phyloP scores from a whole-genome alignment of 83 land plant genomes.

The Picea abies region DNA sequence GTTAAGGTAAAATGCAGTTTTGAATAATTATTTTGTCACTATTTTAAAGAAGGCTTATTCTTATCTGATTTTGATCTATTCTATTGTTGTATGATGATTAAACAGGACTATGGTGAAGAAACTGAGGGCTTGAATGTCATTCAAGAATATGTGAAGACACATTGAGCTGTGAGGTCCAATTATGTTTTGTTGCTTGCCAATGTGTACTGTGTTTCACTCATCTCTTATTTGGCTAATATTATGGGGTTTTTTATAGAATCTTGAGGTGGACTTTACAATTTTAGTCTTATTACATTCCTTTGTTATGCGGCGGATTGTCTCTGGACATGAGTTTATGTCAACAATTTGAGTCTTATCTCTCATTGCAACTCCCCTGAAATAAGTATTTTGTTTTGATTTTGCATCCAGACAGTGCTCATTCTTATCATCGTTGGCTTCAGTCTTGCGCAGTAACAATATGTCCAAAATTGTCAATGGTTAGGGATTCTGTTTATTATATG shows the following conservation, averaged over 20 bases:
- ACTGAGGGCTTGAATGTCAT: constrained; percentile 71
- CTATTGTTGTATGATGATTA: not conserved
- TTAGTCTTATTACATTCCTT: not conserved
- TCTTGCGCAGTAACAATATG: too few relatives aligned
- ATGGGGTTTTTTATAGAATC: not conserved
- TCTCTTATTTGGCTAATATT: not conserved
- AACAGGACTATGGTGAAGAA: constrained; percentile 86
- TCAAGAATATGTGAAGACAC: constrained; percentile 73
- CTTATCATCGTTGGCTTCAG: too few relatives aligned
- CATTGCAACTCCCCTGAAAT: too few relatives aligned
- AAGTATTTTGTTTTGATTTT: too few relatives aligned
- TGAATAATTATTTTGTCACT: not conserved
- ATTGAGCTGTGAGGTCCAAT: constrained; percentile 20
- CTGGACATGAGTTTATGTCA: not conserved
- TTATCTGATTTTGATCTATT: not conserved
- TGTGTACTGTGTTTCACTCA: not conserved
- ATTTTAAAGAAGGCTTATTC: not conserved
- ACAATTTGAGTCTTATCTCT: too few relatives aligned
- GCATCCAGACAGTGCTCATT: too few relatives aligned
- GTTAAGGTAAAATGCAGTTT: constrained; percentile 55
- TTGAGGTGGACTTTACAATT: not conserved
- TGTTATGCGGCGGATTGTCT: not conserved
- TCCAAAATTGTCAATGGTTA: too few relatives aligned
- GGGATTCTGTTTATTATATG: too few relatives aligned
- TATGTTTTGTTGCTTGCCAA: not conserved